phyloP scores from a whole-genome alignment of 257 asterid species.

The Marsdenia floribunda region DNA sequence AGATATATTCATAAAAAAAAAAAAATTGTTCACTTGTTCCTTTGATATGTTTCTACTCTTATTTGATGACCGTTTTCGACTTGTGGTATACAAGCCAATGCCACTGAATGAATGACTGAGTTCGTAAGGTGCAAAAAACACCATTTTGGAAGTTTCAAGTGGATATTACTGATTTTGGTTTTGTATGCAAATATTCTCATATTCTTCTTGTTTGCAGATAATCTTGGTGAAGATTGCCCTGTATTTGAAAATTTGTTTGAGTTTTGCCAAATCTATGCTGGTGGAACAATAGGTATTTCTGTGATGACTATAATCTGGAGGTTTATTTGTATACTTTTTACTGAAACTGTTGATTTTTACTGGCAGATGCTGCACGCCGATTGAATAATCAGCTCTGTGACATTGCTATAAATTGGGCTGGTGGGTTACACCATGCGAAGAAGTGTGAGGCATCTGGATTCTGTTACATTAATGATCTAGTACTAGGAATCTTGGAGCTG shows the following conservation, averaged over 20 bases:
- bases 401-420: slow-evolving; percentile 98
- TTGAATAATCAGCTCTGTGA: slow-evolving; percentile 85
- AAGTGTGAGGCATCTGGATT: slow-evolving; percentile 99
- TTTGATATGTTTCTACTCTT: neutral
- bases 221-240: slow-evolving; percentile 98
- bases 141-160: neutral
- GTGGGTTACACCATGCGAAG: slow-evolving; percentile 99
- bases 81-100: neutral
- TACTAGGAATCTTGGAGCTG: slow-evolving; percentile 94
- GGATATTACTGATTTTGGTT: neutral
- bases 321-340: slow-evolving; percentile 13
- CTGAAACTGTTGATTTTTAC: slow-evolving; percentile 19
- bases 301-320: slow-evolving; percentile 10
- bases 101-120: neutral
- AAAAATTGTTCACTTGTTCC: neutral
- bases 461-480: slow-evolving; percentile 95
- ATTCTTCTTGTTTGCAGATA: slow-evolving; percentile 46
- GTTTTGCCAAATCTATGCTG: slow-evolving; percentile 98
- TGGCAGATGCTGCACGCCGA: slow-evolving; percentile 93
- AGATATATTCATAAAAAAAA: neutral
- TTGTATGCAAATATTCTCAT: neutral
- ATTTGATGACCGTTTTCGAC: too few relatives aligned
- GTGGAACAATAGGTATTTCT: slow-evolving; percentile 88
- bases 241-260: slow-evolving; percentile 89
- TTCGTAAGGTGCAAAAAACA: neutral